phyloP scores from a whole-genome alignment of 2,329 filamentous ascomycete species.

The Trichoderma semiorbis region DNA sequence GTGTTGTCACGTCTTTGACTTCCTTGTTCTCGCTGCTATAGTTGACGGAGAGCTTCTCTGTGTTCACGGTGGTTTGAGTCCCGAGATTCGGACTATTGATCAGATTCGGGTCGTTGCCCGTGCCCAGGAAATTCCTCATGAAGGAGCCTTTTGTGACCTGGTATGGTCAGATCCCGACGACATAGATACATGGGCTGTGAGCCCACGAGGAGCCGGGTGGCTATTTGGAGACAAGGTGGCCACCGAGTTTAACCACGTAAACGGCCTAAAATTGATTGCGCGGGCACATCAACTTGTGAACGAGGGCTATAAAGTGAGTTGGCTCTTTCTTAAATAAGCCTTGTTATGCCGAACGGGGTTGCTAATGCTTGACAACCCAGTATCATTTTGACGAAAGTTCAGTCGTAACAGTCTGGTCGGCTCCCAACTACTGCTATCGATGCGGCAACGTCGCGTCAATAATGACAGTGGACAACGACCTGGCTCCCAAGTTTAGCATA shows the following conservation, averaged over 20 bases:
- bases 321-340: background rate
- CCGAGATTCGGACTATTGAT: constrained; percentile 93
- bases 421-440: constrained; percentile 91
- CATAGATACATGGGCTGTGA: constrained; percentile 92
- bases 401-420: constrained; percentile 97
- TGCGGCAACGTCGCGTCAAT: constrained; percentile 97
- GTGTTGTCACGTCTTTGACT: constrained; percentile 99
- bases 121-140: constrained; percentile 95
- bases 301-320: constrained; percentile 85
- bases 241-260: constrained; percentile 95
- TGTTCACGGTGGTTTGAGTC: constrained; percentile 87
- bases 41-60: constrained; percentile 99
- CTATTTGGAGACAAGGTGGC: constrained; percentile 97
- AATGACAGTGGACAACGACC: constrained; percentile 82
- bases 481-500: constrained; percentile 89
- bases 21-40: constrained; percentile 91
- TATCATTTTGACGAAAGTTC: constrained; percentile 95
- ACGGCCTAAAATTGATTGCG: constrained; percentile 91
- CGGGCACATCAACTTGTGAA: constrained; percentile 98
- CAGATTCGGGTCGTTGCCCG: constrained; percentile 98
- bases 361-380: constrained; percentile 35
- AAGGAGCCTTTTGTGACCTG: constrained; percentile 95
- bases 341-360: background rate
- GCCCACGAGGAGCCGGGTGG: constrained; percentile 92
- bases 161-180: constrained; percentile 99